Conservation (phyloP, 768 basidiomycete genomes). For the Russula foetens region DNA sequence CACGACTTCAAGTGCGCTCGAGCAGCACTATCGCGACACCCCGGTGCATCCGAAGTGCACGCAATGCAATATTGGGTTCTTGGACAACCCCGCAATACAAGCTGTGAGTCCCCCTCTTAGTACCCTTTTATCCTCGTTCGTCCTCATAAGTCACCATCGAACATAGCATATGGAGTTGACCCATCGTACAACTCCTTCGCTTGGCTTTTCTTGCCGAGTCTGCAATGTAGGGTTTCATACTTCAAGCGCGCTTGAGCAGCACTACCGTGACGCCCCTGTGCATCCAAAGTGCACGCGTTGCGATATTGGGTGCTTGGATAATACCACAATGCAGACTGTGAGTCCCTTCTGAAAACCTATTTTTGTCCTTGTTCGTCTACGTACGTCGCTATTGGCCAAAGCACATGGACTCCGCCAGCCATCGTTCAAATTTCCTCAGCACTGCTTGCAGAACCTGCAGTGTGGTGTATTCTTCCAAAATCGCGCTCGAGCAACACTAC, state of each 20-base stretch:
- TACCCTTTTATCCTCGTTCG: no score
- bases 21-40: constrained; percentile 41
- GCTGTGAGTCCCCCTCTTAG: constrained; percentile 28
- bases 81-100: constrained; percentile 28
- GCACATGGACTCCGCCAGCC: constrained; percentile 24
- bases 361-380: background rate
- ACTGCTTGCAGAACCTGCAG: background rate
- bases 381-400: constrained; percentile 16
- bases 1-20: no score
- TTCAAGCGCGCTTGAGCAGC: constrained; percentile 32
- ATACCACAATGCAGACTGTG: constrained; percentile 30
- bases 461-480: background rate
- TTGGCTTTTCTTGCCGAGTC: no score
- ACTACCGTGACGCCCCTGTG: constrained; percentile 36
- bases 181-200: no score
- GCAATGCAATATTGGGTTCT: constrained; percentile 36
- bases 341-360: constrained; percentile 5
- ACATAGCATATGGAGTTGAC: no score
- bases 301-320: constrained; percentile 36
- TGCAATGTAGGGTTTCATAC: no score
- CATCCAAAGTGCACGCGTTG: constrained; percentile 41
- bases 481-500: constrained; percentile 38
- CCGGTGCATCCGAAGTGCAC: constrained; percentile 38
- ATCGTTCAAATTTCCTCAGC: background rate
- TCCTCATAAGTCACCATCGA: no score